Evolutionary conservation across 257 asterid genomes (phyloP), one percentile per base, ranked within the genome.

Genomic region (Solanum arcanum): DNA sequence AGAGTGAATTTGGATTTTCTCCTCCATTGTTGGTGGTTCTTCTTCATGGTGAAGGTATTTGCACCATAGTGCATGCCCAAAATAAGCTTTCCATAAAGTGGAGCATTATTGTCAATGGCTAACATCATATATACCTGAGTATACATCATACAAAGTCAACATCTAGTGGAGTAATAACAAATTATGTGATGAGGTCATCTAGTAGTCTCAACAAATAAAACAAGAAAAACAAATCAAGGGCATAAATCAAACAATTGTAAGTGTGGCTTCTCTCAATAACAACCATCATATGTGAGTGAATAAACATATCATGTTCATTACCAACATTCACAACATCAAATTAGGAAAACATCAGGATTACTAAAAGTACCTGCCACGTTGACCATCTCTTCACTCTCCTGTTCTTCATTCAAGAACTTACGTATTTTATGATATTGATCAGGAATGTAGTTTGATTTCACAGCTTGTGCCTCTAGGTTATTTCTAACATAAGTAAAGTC

Each of bases 1-100:
- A 3, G 42, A 11, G 42, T 5, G 42, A 8, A 39, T 39, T 9
- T 9, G 9, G 42, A 39, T 39, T 39, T 42, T 12, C 47, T 42
- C 25, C 64, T 56, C 20, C 64, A 18, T 56, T 7, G 25, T 56
- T 56, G 64, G n/a, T 56, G 25, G 25, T 56, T 56, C n/a, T 18
- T 56, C n/a, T 56, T 56, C 64, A 4, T 18, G n/a, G 5, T 18
- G 64, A 0, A 7, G n/a, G 64, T 18, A n/a, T 0, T 56, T 56
- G n/a, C 0, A 9, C n/a, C 64, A 56, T 18, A 18, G n/a, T 56
- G 0, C n/a, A 52, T 3, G 3, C n/a, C 0, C 3, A 2, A 7
- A 52, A 6, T 52, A 52, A 52, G 3, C 11, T 52, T 52, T 6
- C 59, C 23, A 52, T 52, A 16, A 56, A 10, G 64, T 18, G n/a